A percentile compares a stretch with the other conserved stretches of the same genome.
These are phyloP conservation scores for Candida anglica DNA, from an alignment of 805 yeast species.

Conservation along the genomic window DNA sequence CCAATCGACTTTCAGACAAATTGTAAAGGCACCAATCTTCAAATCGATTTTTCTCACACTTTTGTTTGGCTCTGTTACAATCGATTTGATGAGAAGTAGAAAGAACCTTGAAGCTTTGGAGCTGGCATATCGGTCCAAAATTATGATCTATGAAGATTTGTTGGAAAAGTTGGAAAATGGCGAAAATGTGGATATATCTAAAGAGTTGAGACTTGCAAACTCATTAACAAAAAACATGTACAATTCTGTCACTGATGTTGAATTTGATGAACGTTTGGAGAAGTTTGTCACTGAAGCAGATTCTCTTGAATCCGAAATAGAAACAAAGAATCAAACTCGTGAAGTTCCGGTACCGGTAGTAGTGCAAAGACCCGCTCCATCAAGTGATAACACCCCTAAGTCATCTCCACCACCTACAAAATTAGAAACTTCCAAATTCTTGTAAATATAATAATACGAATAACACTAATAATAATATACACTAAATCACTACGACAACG, in stretches of 20 bases:
- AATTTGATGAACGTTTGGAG: slow-evolving; percentile 36
- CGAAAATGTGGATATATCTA: slow-evolving; percentile 38
- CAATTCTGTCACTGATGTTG: slow-evolving; percentile 29
- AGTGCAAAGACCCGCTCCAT: too few species aligned
- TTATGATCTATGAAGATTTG: slow-evolving; percentile 27
- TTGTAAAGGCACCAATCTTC: slow-evolving; percentile 30
- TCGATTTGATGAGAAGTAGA: slow-evolving; percentile 44
- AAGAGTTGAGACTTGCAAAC: slow-evolving; percentile 38
- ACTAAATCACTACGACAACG: too few species aligned
- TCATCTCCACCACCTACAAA: too few species aligned
- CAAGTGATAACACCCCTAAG: too few species aligned
- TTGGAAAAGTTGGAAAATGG: slow-evolving; percentile 25
- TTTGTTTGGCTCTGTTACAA: slow-evolving; percentile 42
- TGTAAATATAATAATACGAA: too few species aligned
- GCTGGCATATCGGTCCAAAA: slow-evolving; percentile 35
- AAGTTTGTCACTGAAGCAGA: slow-evolving; percentile 29
- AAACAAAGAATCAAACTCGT: not conserved
- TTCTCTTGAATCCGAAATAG: not conserved
- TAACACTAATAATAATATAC: too few species aligned
- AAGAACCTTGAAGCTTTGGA: slow-evolving; percentile 40
- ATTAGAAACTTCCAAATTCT: too few species aligned
- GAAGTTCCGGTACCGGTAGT: too few species aligned
- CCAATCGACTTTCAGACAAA: slow-evolving; percentile 20
- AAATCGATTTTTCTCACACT: slow-evolving; percentile 35
- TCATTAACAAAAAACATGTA: slow-evolving; percentile 36